Evolutionary conservation across 257 asterid species (phyloP), one percentile per base, ranked within the genome.

Genomic region (Penstemon eatonii): DNA sequence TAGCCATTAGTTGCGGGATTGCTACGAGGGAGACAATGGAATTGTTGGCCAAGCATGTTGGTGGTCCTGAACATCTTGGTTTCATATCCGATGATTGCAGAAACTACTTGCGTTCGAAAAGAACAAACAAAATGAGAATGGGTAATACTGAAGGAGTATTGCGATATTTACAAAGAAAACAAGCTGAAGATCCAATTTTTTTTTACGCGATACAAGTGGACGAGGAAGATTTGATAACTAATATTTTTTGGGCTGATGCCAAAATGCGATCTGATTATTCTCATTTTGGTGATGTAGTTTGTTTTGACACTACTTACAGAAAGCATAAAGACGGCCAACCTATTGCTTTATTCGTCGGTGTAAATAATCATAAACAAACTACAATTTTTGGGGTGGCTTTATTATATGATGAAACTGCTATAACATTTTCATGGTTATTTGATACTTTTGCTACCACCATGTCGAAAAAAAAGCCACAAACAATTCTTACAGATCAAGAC

Each of bases 321-420:
- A 55, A 55, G 19, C 13, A 11, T 7, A 55, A 55, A 33, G 53
- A 47, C 5, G 10, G 7, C 8, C 6, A 47, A 56, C 5, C 61
- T 18, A 38, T 54, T 3, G 15, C 54, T 70, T 38, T 39, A 33
- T 70, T 70, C 53, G 60, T 70, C 7, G 69, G 69, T 7, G 42
- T 70, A n/a, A n/a, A n/a, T n/a, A 47, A 54, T 33, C 76, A 75
- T 49, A 54, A 47, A 25, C 72, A 63, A 50, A 62, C 41, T 7
- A 58, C 54, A 18, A 39, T 69, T 4, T 56, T 63, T 69, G 68
- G 68, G 7, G 61, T 44, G 37, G 75, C 67, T n/a, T 45, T 74
- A 41, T 56, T 62, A 3, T 66, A 52, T 25, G 56, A 62, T 52
- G 71, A 67, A 19, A 62, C 68, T 9, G 56, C n/a, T 13, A 51